These are phyloP conservation scores for Colletotrichum lupini DNA, from an alignment of 2,329 filamentous ascomycete species.

Conservation along the genomic window DNA sequence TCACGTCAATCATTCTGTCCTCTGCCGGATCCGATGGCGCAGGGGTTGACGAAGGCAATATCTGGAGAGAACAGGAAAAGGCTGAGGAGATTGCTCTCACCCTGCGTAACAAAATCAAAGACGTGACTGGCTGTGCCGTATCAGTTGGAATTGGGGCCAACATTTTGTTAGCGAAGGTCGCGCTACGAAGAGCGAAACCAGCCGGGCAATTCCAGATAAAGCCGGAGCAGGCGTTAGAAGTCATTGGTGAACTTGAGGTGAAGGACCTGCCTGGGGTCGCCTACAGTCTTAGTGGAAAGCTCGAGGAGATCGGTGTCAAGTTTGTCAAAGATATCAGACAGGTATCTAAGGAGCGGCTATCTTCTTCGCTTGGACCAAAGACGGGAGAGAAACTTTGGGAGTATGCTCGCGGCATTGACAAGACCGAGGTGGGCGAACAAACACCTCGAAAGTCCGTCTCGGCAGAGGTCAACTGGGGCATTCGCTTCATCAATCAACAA, in stretches of 20 bases:
- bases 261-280: slow-evolving; percentile 92
- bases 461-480: slow-evolving; percentile 98
- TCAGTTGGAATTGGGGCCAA: slow-evolving; percentile 94
- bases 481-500: slow-evolving; percentile 90
- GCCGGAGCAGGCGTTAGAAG: slow-evolving; percentile 80
- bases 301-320: slow-evolving; percentile 87
- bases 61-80: slow-evolving; percentile 82
- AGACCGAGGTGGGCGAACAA: slow-evolving; percentile 85
- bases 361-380: slow-evolving; percentile 84
- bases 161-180: slow-evolving; percentile 90
- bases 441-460: slow-evolving; percentile 92
- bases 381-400: slow-evolving; percentile 92
- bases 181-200: slow-evolving; percentile 90
- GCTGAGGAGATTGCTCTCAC: slow-evolving; percentile 76
- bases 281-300: slow-evolving; percentile 85
- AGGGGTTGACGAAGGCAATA: slow-evolving; percentile 72
- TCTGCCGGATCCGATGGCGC: slow-evolving; percentile 74
- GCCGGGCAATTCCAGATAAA: slow-evolving; percentile 92
- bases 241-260: slow-evolving; percentile 82
- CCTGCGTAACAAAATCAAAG: slow-evolving; percentile 77
- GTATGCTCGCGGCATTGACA: slow-evolving; percentile 89
- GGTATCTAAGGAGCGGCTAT: slow-evolving; percentile 79
- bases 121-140: slow-evolving; percentile 84
- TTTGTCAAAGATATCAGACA: slow-evolving; percentile 85
- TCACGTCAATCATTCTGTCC: slow-evolving; percentile 76